These are phyloP conservation scores for Rhizophagus sp. DNA, from an alignment of 192 early-diverging fungal species.

Conservation along the genomic window DNA sequence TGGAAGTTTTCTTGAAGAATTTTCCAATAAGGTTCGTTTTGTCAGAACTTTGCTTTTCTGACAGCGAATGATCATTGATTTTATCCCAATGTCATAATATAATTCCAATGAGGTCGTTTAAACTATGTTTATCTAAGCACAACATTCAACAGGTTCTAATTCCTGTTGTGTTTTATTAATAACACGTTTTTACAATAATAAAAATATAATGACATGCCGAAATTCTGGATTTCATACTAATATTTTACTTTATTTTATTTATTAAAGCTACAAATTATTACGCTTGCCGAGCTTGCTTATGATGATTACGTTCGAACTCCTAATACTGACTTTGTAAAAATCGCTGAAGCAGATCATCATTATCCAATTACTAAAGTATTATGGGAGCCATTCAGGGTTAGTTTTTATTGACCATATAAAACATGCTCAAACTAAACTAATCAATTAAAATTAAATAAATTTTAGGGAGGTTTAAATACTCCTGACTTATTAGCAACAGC, in stretches of 20 bases:
- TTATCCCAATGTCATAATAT: too few species aligned
- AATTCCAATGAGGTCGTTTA: too few species aligned
- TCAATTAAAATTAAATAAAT: background rate
- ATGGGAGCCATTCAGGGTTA: conserved; percentile 79
- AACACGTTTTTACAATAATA: background rate
- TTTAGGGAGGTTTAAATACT: conserved; percentile 37
- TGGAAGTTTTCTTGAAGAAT: conserved; percentile 77
- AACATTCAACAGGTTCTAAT: background rate
- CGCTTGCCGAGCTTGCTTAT: conserved; percentile 53
- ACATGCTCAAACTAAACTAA: background rate
- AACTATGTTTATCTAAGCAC: too few species aligned
- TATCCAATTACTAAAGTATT: conserved; percentile 92
- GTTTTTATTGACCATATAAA: background rate
- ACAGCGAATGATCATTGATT: too few species aligned
- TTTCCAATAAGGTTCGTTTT: conserved; percentile 59
- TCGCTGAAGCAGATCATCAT: conserved; percentile 76
- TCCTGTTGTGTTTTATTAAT: background rate
- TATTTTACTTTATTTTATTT: background rate
- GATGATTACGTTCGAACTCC: conserved; percentile 39
- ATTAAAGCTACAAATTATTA: conserved; percentile 66
- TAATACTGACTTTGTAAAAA: conserved; percentile 66
- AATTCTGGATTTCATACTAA: too few species aligned
- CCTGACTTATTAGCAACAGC: conserved; percentile 86
- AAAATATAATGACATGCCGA: background rate
- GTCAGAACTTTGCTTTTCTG: too few species aligned